Evolutionary conservation across 2,329 filamentous ascomycete genomes (phyloP), one percentile per base, ranked within the genome.

Genomic region (Ascochyta viciae-villosae): DNA sequence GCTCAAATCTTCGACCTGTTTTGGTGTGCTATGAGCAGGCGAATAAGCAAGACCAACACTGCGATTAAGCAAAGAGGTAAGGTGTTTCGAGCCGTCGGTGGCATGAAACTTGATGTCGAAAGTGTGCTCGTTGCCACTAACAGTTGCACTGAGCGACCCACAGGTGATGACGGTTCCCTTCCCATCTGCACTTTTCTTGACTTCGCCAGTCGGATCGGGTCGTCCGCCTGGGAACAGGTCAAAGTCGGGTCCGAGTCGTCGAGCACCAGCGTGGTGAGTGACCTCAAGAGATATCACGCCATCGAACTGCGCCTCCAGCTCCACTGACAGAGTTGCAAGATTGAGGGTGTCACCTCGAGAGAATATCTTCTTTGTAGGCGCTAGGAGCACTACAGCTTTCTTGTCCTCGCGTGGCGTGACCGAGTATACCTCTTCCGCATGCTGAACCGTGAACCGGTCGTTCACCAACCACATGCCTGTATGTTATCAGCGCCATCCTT

Each of bases 341-440:
- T 87, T 87, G 37, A 87, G 68, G 1, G 81, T 83, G 63, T 87
- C 84, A 16, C 83, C 82, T 38, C 85, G 78, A 3, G 76, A 77
- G 34, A 76, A 74, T 52, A 87, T 83, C 65, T 84, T 82, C 57
- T 75, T 78, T 1, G 84, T 85, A 9, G 85, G 85, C 60, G 85
- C 87, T 0, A 87, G 74, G 15, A 87, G 77, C 23, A 78, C 81
- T 43, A 87, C 52, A 6, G 80, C 81, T 58, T 80, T 81, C 6
- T 78, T 77, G 47, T 77, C 73, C 35, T 71, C 57, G 1, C 78
- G 81, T 44, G 80, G 72, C 4, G 77, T 80, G 47, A 83, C 76
- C 8, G 81, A 79, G 67, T 86, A 83, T 15, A 89, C 78, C 58
- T 89, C 86, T 73, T 89, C 87, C 31, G 87, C 87, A 63, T 89